Evolutionary conservation across 441 rosid species (phyloP), one percentile per base, ranked within the genome.

Genomic region (Gossypium gossypioides): DNA sequence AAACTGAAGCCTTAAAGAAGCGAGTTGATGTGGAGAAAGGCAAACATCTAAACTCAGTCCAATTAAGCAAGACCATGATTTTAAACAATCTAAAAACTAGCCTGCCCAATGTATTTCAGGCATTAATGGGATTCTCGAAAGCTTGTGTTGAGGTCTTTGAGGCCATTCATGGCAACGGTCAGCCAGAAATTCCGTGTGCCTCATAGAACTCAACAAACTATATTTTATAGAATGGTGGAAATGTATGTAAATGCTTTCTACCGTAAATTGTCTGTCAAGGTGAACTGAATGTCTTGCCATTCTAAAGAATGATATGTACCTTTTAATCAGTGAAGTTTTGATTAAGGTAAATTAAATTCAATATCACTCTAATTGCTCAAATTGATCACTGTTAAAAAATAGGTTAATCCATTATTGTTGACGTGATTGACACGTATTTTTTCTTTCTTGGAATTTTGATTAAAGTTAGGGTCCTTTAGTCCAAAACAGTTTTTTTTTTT

Each of bases 21-120:
- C 84, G 81, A 57, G 84, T 77, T 42, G 89, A 92, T 1, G 7
- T 48, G 12, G 96, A 89, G 88, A 84, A 85, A 75, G 69, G 79
- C 56, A 88, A 82, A 74, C 85, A 81, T 82, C 72, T 78, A 51
- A 78, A 76, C 79, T 80, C 88, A 0, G 83, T 86, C 2, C 84
- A 88, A 83, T 78, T 64, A 4, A 88, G 93, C 61, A 82, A 79
- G 77, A 82, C 78, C 73, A 86, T 87, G 93, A 86, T 83, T 65
- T 79, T 95, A 54, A 88, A 68, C 82, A 86, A 87, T 79, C 88
- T 95, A 37, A 91, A 84, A 81, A 81, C 90, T 50, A 80, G 83
- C 80, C 96, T 95, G 56, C 99, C 99, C 46, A 84, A 74, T 68
- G 88, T 88, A 40, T 95, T 95, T 75, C 88, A 83, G 82, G 86